Base-by-base conservation (phyloP, 805 yeast species). In the Helenozyma rhizophorensis region DNA sequence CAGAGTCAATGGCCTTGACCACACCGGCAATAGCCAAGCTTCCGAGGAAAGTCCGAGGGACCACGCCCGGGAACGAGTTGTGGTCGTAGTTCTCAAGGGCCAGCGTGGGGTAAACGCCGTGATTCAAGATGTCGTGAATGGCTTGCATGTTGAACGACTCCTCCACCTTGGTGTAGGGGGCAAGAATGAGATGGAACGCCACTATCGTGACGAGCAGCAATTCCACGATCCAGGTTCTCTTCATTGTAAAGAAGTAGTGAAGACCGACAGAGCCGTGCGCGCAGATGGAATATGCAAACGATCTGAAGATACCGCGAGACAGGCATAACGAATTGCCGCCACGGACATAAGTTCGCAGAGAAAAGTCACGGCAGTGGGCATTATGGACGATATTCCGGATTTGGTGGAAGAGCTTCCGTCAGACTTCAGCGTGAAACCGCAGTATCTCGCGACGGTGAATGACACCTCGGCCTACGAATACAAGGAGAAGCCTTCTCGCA, bases 141-240 rank as follows among this genome's bases (percentile, higher is more conserved):
- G 97, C 97, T 50, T 90, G 97, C 27, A 85, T 65, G 47, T 81
- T 85, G 68, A 90, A 90, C 18, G 96, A 85, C 55, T 90, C 97
- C 54, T 90, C 97, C 1, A 90, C 96, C 58, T 90, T 90, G 2
- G 97, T 82, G 57, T 64, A 86, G 0, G 96, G 97, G 0, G 96
- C 71, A 2, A 74, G 47, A 9, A 64, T 42, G 39, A 83, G 46
- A 51, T 80, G 78, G 28, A 59, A 57, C 2, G 67, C 53, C 9
- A 83, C 67, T 5, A 71, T 53, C 3, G 59, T 64, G 14, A 83
- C 39, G 11, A 81, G 54, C 5, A 62, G 33, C 21, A 25, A 23
- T 24, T 48, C 52, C 23, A 43, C 12, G 17, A 32, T 21, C 36
- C 40, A 45, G 21, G 19, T 37, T 45, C 15, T 13, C 21, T 40